Evolutionary conservation across 176 grass and related monocot species (phyloP).

Genomic region (Thinopyrum elongatum): DNA sequence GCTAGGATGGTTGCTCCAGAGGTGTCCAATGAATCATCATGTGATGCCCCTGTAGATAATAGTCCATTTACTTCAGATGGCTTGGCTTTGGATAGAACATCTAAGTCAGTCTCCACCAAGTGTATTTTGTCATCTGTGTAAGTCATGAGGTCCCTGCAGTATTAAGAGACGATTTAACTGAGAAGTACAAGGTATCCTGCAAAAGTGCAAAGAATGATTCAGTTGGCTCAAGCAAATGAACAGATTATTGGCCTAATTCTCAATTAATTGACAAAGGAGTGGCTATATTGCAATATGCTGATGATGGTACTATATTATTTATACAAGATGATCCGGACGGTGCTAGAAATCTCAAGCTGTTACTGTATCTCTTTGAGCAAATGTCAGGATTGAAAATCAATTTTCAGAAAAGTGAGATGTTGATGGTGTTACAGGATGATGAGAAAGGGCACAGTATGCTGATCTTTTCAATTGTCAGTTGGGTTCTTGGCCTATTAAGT

Average conservation of each 20-base stretch:
- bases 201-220: not conserved
- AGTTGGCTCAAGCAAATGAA: not conserved
- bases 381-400: not conserved
- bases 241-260: too few species aligned
- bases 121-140: conserved; percentile 59
- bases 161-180: conserved; percentile 29
- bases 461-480: not conserved
- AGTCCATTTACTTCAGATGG: conserved; percentile 32
- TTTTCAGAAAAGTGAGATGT: not conserved
- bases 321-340: not conserved
- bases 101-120: conserved; percentile 72
- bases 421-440: not conserved
- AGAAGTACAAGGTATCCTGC: not conserved
- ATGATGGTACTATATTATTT: not conserved
- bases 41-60: conserved; percentile 25
- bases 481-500: too few species aligned
- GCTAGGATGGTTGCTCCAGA: conserved; percentile 20
- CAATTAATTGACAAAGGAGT: not conserved
- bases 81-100: conserved; percentile 49
- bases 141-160: conserved; percentile 61
- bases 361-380: not conserved
- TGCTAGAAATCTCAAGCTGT: not conserved
- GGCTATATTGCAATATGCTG: not conserved
- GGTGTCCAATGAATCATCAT: conserved; percentile 23
- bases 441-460: not conserved